A percentile compares a stretch with the other conserved stretches of the same genome.
Evolutionary conservation across 2,329 filamentous ascomycete genomes (phyloP).

Genomic region (Phoma sp.): DNA sequence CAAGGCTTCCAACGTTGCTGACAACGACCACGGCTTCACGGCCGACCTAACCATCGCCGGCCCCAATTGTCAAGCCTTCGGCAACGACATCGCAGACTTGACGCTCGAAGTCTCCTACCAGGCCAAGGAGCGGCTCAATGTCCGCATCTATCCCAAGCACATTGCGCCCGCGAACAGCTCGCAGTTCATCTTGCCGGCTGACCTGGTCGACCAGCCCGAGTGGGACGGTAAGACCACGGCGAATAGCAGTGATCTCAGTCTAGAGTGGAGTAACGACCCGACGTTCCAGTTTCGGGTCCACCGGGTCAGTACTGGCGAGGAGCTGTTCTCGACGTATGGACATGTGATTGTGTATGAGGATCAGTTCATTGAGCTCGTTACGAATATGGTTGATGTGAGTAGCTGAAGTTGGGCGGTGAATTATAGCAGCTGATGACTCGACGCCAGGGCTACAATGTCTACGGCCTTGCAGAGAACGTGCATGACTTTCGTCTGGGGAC

Average conservation of each 20-base stretch:
- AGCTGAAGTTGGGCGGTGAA: constrained; percentile 44
- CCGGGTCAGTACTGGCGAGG: constrained; percentile 60
- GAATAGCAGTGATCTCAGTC: constrained; percentile 18
- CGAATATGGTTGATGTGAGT: constrained; percentile 58
- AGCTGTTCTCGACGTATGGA: constrained; percentile 71
- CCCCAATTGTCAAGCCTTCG: constrained; percentile 64
- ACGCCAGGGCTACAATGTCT: constrained; percentile 67
- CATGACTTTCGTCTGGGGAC: constrained; percentile 69
- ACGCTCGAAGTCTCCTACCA: constrained; percentile 64
- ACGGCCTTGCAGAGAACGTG: constrained; percentile 76
- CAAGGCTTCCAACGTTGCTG: constrained; percentile 63
- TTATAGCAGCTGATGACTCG: constrained; percentile 44
- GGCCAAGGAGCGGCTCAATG: constrained; percentile 42
- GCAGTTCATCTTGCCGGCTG: constrained; percentile 16
- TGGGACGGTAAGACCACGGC: constrained; percentile 23
- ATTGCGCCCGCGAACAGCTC: constrained; percentile 20
- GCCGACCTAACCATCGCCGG: constrained; percentile 72
- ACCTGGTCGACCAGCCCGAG: constrained; percentile 20
- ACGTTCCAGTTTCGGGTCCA: constrained; percentile 71
- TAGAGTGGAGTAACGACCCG: constrained; percentile 45
- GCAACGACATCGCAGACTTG: constrained; percentile 60
- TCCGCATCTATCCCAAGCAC: constrained; percentile 24
- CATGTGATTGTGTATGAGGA: constrained; percentile 75
- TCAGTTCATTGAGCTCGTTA: constrained; percentile 64
- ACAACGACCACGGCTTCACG: constrained; percentile 61